Evolutionary conservation across 176 grass and related monocot species (phyloP).

Genomic region (Oropetium thomaeum): DNA sequence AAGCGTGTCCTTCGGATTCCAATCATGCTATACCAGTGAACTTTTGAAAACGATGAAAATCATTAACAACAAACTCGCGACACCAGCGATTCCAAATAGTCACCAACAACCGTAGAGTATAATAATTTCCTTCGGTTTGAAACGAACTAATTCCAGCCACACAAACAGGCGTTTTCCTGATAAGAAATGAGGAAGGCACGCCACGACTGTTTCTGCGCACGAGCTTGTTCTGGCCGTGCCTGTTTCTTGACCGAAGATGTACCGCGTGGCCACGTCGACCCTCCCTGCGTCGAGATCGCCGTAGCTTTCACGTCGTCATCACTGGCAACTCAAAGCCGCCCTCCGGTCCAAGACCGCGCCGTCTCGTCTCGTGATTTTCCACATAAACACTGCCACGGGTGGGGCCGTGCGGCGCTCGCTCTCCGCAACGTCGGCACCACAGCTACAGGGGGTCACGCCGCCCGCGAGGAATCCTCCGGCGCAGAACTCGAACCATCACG

Average conservation of each 20-base stretch:
- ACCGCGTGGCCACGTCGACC: not conserved
- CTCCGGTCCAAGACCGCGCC: not conserved
- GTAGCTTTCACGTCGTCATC: conserved; percentile 27
- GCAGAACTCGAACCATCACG: not conserved
- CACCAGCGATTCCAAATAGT: not conserved
- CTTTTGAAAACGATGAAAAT: not conserved
- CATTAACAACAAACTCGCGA: not conserved
- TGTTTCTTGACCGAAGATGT: not conserved
- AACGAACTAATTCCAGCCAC: not conserved
- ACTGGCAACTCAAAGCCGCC: not conserved
- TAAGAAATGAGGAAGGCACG: not conserved
- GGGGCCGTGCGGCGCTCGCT: not conserved
- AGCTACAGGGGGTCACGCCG: not conserved
- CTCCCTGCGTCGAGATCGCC: conserved; percentile 15
- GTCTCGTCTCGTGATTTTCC: not conserved
- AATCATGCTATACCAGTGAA: not conserved
- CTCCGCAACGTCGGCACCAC: not conserved
- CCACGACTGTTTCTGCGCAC: not conserved
- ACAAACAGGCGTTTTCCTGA: not conserved
- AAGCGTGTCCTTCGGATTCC: not conserved
- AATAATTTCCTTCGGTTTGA: not conserved
- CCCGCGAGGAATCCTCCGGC: not conserved
- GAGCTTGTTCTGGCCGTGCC: not conserved
- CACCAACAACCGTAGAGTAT: not conserved
- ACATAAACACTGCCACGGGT: not conserved